A percentile compares a stretch with the other conserved stretches of the same genome.
Conservation (phyloP, 371 early-diverging fungal genomes). For the Paramicrosporidium saccamoebae region DNA sequence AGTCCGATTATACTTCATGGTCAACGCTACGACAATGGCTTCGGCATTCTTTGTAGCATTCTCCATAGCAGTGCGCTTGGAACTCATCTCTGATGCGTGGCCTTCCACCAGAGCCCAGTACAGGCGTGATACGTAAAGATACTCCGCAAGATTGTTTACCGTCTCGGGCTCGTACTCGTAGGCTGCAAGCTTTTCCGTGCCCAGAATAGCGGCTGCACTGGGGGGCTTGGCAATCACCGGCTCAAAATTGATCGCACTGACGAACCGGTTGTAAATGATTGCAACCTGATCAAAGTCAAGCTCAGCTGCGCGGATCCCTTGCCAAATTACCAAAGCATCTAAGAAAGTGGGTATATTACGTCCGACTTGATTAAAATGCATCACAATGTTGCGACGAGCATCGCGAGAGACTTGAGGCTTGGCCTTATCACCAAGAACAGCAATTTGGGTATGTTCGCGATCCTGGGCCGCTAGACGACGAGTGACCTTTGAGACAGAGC, state of each 20-base stretch:
- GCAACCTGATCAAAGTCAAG: conserved; percentile 26
- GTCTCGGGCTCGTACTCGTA: conserved; percentile 71
- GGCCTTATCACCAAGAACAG: conserved; percentile 75
- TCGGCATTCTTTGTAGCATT: conserved; percentile 96
- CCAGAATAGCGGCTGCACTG: conserved; percentile 28
- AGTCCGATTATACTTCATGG: conserved; percentile 63
- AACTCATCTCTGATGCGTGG: conserved; percentile 81
- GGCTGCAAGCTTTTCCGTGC: conserved; percentile 46
- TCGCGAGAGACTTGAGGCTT: conserved; percentile 52
- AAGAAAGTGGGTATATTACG: conserved; percentile 57
- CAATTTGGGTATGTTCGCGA: conserved; percentile 13
- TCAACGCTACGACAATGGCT: conserved; percentile 14
- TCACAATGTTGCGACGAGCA: conserved; percentile 23
- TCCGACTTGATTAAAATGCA: conserved; percentile 65
- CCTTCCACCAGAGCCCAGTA: conserved; percentile 87
- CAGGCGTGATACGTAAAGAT: conserved; percentile 60
- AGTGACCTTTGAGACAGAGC: conserved; percentile 56
- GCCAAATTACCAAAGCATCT: conserved; percentile 51
- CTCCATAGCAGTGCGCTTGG: conserved; percentile 94
- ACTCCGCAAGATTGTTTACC: conserved; percentile 61
- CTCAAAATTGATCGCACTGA: conserved; percentile 75
- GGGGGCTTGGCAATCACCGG: conserved; percentile 19
- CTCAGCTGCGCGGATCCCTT: conserved; percentile 21
- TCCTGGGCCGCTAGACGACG: conserved; percentile 17
- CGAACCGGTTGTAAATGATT: conserved; percentile 76